Evolutionary conservation across 345 rosid genomes (phyloP).

Genomic region (Salix koriyanagi): DNA sequence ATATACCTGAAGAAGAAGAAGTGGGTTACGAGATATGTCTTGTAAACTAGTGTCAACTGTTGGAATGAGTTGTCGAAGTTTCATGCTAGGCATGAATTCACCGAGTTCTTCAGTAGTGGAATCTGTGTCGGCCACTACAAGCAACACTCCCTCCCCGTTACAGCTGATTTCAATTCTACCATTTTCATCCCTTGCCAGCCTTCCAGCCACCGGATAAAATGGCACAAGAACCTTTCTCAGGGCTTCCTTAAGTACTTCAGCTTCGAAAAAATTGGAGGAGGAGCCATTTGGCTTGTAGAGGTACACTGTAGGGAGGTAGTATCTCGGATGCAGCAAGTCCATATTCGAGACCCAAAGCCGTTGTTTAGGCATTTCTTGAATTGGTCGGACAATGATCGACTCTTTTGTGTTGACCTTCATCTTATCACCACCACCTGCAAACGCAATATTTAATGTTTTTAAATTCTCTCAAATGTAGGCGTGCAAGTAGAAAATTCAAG

Average conservation of each 20-base stretch:
- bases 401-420: constrained; percentile 32
- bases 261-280: constrained; percentile 2
- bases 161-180: constrained; percentile 13
- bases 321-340: constrained; percentile 21
- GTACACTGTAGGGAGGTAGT: constrained; percentile 23
- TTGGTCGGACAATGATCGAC: constrained; percentile 27
- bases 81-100: not conserved
- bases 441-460: constrained; percentile 7
- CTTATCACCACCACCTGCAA: not conserved
- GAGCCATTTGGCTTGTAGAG: constrained; percentile 28
- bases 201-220: constrained; percentile 18
- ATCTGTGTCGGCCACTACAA: constrained; percentile 7
- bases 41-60: not conserved
- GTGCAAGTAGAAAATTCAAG: no score
- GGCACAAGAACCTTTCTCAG: constrained; percentile 2
- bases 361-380: constrained; percentile 21
- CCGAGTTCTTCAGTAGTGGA: not conserved
- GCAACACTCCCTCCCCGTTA: constrained; percentile 5
- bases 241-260: constrained; percentile 8
- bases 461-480: no score
- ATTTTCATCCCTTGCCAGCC: constrained; percentile 2
- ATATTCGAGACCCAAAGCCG: constrained; percentile 37
- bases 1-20: not conserved
- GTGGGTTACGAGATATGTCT: not conserved
- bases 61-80: constrained; percentile 7